Conservation (phyloP, 345 rosid genomes). For the Hibiscus trionum region DNA sequence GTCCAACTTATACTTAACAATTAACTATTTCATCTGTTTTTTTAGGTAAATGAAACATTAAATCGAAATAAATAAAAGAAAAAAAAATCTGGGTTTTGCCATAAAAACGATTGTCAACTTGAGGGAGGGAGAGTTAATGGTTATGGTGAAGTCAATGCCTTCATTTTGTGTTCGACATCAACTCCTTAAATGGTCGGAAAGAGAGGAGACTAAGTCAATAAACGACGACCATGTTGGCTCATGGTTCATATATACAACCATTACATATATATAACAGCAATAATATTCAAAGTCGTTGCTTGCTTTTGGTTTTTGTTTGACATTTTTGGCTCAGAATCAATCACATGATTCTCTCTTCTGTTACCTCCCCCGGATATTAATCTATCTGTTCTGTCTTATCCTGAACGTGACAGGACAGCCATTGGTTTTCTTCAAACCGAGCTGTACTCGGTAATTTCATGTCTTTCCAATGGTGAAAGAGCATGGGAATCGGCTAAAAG, state of each 20-base stretch:
- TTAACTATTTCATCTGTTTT: background rate
- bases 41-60: background rate
- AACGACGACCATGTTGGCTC: background rate
- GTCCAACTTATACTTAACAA: background rate
- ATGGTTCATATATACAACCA: background rate
- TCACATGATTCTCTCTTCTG: conserved; percentile 5
- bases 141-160: no score
- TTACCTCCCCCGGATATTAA: background rate
- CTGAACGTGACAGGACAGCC: background rate
- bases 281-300: background rate
- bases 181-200: background rate
- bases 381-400: background rate
- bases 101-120: no score
- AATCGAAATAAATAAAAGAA: no score
- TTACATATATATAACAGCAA: background rate
- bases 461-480: no score
- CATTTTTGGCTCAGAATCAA: background rate
- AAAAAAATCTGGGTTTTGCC: no score
- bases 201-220: background rate
- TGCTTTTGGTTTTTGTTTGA: background rate
- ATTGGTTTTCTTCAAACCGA: background rate
- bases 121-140: no score
- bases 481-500: background rate
- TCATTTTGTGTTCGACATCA: no score
- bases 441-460: no score